Conservation (phyloP, 345 rosid genomes). For the Reutealis trisperma region DNA sequence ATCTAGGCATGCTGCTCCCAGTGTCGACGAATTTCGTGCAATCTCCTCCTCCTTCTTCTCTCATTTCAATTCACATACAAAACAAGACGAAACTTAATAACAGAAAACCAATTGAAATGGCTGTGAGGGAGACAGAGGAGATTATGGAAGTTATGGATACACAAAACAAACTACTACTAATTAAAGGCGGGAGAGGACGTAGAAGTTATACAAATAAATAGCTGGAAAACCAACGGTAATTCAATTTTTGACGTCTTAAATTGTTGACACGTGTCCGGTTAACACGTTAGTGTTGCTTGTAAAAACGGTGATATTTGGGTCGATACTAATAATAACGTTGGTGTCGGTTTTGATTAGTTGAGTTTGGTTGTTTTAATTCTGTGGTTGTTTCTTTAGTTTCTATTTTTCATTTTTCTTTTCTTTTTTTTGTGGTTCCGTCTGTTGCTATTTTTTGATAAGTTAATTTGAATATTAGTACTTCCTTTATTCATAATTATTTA, state of each 20-base stretch:
- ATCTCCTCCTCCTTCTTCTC: conserved; percentile 26
- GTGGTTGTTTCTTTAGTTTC: conserved; percentile 6
- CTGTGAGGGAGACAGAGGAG: neutral
- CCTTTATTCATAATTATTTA: no score
- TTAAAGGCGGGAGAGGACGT: conserved; percentile 27
- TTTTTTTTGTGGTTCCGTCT: neutral
- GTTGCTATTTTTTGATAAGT: no score
- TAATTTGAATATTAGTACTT: no score
- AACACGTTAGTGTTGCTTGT: neutral
- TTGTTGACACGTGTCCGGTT: conserved; percentile 31
- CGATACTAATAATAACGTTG: conserved; percentile 16
- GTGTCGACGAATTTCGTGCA: conserved; percentile 29
- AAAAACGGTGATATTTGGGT: neutral
- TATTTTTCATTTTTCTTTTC: neutral
- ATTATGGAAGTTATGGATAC: neutral
- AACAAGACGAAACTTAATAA: neutral
- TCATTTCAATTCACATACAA: conserved; percentile 4
- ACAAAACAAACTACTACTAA: conserved; percentile 11
- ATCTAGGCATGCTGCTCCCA: conserved; percentile 26
- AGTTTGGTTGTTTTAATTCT: conserved; percentile 12
- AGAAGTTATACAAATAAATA: conserved; percentile 18
- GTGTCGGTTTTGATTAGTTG: conserved; percentile 22
- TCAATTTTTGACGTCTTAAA: neutral
- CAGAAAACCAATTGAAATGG: neutral
- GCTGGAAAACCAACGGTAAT: conserved; percentile 17